Base-by-base conservation (phyloP, 139 green algal genomes). In the Chlorella sp. region DNA sequence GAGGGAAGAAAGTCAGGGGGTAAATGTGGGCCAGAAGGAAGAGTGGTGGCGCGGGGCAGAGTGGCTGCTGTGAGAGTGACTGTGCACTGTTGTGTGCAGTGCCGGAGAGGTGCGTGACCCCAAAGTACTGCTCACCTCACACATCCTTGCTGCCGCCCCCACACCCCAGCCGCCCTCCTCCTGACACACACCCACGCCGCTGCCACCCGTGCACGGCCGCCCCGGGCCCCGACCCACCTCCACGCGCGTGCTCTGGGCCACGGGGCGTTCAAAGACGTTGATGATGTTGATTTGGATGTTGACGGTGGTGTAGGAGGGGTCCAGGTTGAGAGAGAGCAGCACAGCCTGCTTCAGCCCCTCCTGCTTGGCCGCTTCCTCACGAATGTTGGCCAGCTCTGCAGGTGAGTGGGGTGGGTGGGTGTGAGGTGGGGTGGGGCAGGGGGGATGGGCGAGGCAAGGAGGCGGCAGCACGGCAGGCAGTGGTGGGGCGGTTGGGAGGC, bases 281-380 rank as follows among this genome's bases (percentile, higher is more conserved):
- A 81, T 48, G 34, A 81, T 36, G 34, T 53, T 48, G 75, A 81
- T 26, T 15, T 39, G 11, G 39, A 84, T 36, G 79, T 84, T 37
- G 28, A 66, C 40, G 24, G 40, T 34, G 79, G 40, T 64, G 79
- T 84, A 84, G 22, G 40, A 39, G 79, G 79, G 42, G 79, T 61
- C 79, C 3, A 84, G 32, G 42, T 84, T 61, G 22, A 64, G 40
- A 24, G 79, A 84, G 26, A 34, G 40, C 79, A 84, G 40, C 22
- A 84, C 64, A 24, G 79, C 79, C 79, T 84, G 26, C 79, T 84
- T 84, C 79, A 84, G 79, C 9, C 64, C 79, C 79, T 84, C 36
- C 79, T 84, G 79, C 79, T 84, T 84, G 40, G 22, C 9, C 0
- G 40, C 2, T 40, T 81, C 24, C n/a, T 5, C 40, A 34, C 64